Evolutionary conservation across 2,329 filamentous ascomycete species (phyloP).

Genomic region (Penicillium sp.): DNA sequence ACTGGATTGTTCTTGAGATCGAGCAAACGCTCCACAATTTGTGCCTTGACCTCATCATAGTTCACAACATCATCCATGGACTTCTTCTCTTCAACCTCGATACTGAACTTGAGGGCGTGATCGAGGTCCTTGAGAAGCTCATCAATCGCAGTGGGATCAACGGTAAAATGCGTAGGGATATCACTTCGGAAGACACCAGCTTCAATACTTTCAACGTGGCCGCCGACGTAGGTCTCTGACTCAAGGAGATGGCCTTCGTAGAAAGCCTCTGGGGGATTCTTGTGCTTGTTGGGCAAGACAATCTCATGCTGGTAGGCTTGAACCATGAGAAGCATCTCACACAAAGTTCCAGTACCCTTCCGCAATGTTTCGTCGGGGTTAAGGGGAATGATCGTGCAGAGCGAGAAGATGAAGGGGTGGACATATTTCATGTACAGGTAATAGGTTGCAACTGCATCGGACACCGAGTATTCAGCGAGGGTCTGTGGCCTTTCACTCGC

Average conservation of each 20-base stretch:
- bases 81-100: slow-evolving; percentile 75
- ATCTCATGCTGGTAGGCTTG: slow-evolving; percentile 90
- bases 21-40: slow-evolving; percentile 64
- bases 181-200: slow-evolving; percentile 93
- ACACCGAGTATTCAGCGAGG: slow-evolving; percentile 94
- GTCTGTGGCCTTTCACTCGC: slow-evolving; percentile 86
- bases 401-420: slow-evolving; percentile 97
- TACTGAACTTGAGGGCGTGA: slow-evolving; percentile 77
- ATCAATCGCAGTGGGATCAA: slow-evolving; percentile 83
- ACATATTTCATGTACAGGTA: slow-evolving; percentile 99
- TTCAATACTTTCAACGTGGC: slow-evolving; percentile 98
- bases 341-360: slow-evolving; percentile 96
- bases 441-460: slow-evolving; percentile 96
- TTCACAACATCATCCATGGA: slow-evolving; percentile 68
- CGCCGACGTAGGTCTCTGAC: slow-evolving; percentile 94
- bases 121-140: slow-evolving; percentile 81
- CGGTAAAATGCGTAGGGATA: slow-evolving; percentile 84
- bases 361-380: slow-evolving; percentile 85
- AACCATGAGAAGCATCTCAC: slow-evolving; percentile 98
- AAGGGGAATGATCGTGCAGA: slow-evolving; percentile 91
- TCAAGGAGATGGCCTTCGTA: slow-evolving; percentile 95
- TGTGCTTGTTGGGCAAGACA: slow-evolving; percentile 90
- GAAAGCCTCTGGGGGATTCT: slow-evolving; percentile 81
- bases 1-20: slow-evolving; percentile 74
- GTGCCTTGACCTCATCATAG: slow-evolving; percentile 72